These are phyloP conservation scores for Fusarium begoniae DNA, from an alignment of 2,329 filamentous ascomycete species.

Conservation along the genomic window DNA sequence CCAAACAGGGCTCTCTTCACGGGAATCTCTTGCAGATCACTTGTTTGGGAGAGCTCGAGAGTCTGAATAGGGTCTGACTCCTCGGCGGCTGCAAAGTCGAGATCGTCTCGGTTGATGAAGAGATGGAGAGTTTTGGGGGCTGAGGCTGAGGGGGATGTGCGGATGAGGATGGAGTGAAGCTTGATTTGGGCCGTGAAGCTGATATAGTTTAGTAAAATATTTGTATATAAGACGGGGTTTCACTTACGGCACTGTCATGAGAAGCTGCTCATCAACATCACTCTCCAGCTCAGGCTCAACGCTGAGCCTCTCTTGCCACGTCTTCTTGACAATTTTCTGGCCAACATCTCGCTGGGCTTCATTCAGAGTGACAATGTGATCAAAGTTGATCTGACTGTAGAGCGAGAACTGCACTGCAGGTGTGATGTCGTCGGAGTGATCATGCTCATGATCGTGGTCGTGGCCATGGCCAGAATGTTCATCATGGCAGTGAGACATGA, in stretches of 20 bases:
- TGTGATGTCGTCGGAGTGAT: conserved; percentile 91
- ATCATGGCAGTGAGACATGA: conserved; percentile 61
- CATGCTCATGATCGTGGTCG: conserved; percentile 71
- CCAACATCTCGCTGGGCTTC: conserved; percentile 76
- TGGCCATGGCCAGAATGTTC: conserved; percentile 63
- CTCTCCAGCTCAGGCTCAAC: conserved; percentile 80
- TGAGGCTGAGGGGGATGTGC: conserved; percentile 74
- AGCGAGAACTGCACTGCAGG: conserved; percentile 91
- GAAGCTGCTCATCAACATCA: conserved; percentile 90
- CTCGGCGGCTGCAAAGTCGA: conserved; percentile 83
- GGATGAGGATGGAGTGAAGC: conserved; percentile 87
- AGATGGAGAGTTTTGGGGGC: conserved; percentile 87
- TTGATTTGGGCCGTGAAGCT: conserved; percentile 96
- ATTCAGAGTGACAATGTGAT: conserved; percentile 84
- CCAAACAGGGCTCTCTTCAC: conserved; percentile 91
- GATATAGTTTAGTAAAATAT: background rate
- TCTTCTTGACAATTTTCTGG: conserved; percentile 83
- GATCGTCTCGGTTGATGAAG: conserved; percentile 84
- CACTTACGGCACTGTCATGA: conserved; percentile 88
- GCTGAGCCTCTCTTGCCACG: conserved; percentile 83
- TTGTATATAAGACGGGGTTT: background rate
- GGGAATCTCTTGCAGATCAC: conserved; percentile 85
- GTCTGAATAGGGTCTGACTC: conserved; percentile 77
- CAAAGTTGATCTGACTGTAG: conserved; percentile 92
- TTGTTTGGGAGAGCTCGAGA: conserved; percentile 79